Evolutionary conservation across 768 basidiomycete genomes (phyloP), one percentile per base, ranked within the genome.

Genomic region (Boletellus sp.): DNA sequence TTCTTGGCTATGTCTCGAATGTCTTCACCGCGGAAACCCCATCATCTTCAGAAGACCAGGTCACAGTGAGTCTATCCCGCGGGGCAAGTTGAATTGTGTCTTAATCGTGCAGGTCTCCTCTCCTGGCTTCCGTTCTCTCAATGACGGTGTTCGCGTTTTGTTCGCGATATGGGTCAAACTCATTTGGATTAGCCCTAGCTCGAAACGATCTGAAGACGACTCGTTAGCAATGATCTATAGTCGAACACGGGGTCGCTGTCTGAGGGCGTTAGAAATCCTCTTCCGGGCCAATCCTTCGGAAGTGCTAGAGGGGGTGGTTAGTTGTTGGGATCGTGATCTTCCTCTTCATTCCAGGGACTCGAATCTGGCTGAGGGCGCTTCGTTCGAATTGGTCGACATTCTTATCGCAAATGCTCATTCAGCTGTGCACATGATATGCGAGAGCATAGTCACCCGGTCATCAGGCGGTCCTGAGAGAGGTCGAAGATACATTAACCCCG

Each of bases 1-100:
- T 98, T 11, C 74, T 97, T 0, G 92, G 94, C 9, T 89, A 92
- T 59, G 86, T 99, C 45, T 94, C 93, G 2, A 90, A 83, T 48
- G 94, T 97, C 2, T 94, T 99, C 61, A 80, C 87, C 36, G 81
- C 83, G 0, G 90, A 93, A n/a, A 76, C 72, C 32, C 59, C 70
- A 9, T 68, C 75, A 11, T 64, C 67, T 47, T 61, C 68, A 15
- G 82, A 82, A 13, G 86, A 86, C 33, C 79, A 78, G 53, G 60
- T 83, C 9, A 77, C 74, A 48, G 88, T 85, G 57, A 62, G 80
- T 70, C 8, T 34, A 20, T 46, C 44, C 48, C 48, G 24, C 33
- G 39, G 16, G 16, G 24, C 20, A 34, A 34, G n/a, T 22, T 34
- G 19, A 7, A 6, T 36, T 26, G 45, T 23, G 31, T 26, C 50